Base-by-base conservation (phyloP, 352 stramenopile species). In the Phytopythium delawarense region DNA sequence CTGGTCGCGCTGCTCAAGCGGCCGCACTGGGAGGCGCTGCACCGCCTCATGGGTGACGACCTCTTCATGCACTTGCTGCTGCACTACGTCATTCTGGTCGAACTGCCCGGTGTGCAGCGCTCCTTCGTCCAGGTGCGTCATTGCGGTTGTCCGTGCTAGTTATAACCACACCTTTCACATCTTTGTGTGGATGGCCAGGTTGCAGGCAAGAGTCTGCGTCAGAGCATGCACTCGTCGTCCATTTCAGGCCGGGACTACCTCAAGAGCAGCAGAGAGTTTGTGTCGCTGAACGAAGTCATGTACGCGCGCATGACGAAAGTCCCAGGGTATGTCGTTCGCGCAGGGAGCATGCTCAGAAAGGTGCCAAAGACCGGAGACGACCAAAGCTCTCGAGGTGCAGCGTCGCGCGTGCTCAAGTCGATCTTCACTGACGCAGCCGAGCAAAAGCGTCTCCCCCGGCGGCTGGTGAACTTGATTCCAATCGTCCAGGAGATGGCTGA, bases 201-300 rank as follows among this genome's bases (percentile, higher is more conserved):
- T 16, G 66, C 75, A 2, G 77, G 76, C 3, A 86, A 78, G 49
- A 89, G 79, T 62, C 51, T 89, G 21, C 75, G 79, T 30, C 70
- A 76, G 20, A 65, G 28, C 40, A 25, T 62, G 21, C 30, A 50
- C 20, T 45, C 11, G 18, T 9, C 35, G 13, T 40, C 21, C 2
- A 37, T 34, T 18, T 12, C 18, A 21, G 21, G 42, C 44, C n/a
- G 52, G 5, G 4, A 11, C 30, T 21, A 13, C 35, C 52, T 30
- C 28, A 57, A 58, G 23, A 48, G 20, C 6, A 32, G 2, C 11
- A 34, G 35, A 58, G 52, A 58, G 21, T 28, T 35, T 37, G 48
- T 80, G 9, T 85, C 79, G 9, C 87, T 90, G 55, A 90, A 90
- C 28, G 61, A 80, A 4, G 75, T 87, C 20, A 72, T 92, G 51